Base-by-base conservation (phyloP, 2,329 filamentous ascomycete species). In the Colletotrichum sp. region DNA sequence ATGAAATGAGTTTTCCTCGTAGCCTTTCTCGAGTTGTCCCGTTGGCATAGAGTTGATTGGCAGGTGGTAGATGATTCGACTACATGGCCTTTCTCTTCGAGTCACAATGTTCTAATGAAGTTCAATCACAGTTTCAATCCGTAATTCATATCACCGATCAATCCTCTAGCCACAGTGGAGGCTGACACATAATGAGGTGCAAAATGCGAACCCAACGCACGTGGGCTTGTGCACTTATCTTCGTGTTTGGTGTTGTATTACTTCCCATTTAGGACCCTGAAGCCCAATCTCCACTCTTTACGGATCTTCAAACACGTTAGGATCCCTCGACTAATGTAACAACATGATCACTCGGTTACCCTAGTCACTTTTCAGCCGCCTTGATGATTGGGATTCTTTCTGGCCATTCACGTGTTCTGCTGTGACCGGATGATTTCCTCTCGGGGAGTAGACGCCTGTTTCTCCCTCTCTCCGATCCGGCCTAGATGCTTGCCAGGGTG, bases 401-500 rank as follows among this genome's bases (percentile, higher is more conserved):
- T 30, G 15, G 26, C 55, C 26, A 26, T 59, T 59, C 55, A 52
- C 24, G 59, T 62, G 26, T 15, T 21, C 30, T 36, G n/a, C 30
- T 8, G 9, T 2, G n/a, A 6, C 21, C 32, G 34, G 21, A 32
- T 26, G 16, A 15, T 15, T 24, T 32, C n/a, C n/a, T 68, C 44
- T 24, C 26, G n/a, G n/a, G 1, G 12, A n/a, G 26, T 44, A 7
- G n/a, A 4, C 4, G 18, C 21, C 7, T 60, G 9, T n/a, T 69
- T 60, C 16, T 44, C 64, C 4, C 36, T 75, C 18, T 55, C 64
- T 9, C 69, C 70, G 16, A 72, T 39, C 3, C 67, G 76, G 5
- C 82, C 81, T 6, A 89, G 80, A 72, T 84, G 87, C 13, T 80
- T 82, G 9, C 83, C 83, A 0, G 89, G 89, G 77, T 91, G 88